phyloP scores from a whole-genome alignment of 2,329 filamentous ascomycete species.

The Penicillium expansum region DNA sequence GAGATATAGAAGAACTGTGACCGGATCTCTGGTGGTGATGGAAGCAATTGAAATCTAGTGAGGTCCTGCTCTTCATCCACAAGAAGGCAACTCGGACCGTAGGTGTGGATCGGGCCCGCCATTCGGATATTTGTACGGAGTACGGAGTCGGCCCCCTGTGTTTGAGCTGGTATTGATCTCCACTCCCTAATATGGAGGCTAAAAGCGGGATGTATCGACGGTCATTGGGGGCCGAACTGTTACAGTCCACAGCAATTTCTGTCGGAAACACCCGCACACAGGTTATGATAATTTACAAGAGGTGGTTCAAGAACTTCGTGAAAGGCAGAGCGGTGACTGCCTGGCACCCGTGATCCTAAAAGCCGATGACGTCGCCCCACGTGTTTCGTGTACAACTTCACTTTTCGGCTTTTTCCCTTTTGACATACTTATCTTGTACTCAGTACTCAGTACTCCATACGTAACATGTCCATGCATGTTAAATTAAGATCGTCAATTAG shows the following conservation, averaged over 20 bases:
- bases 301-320: background rate
- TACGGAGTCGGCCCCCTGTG: background rate
- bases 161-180: slow-evolving; percentile 1
- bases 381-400: slow-evolving; percentile 21
- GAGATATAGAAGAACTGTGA: slow-evolving; percentile 86
- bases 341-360: slow-evolving; percentile 6
- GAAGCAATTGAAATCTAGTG: slow-evolving; percentile 34
- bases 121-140: slow-evolving; percentile 24
- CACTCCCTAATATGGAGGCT: slow-evolving; percentile 3
- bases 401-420: no score
- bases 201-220: slow-evolving; percentile 7
- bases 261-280: slow-evolving; percentile 7
- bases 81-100: slow-evolving; percentile 57
- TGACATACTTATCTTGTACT: no score
- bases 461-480: no score
- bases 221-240: slow-evolving; percentile 13
- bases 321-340: slow-evolving; percentile 2
- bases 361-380: slow-evolving; percentile 39
- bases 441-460: no score
- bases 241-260: slow-evolving; percentile 1
- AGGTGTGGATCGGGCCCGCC: slow-evolving; percentile 55
- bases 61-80: slow-evolving; percentile 37
- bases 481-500: background rate
- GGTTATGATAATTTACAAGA: background rate
- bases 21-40: slow-evolving; percentile 56